Evolutionary conservation across 176 grass and related monocot genomes (phyloP), one percentile per base, ranked within the genome.

Genomic region (Neostapfia colusana): DNA sequence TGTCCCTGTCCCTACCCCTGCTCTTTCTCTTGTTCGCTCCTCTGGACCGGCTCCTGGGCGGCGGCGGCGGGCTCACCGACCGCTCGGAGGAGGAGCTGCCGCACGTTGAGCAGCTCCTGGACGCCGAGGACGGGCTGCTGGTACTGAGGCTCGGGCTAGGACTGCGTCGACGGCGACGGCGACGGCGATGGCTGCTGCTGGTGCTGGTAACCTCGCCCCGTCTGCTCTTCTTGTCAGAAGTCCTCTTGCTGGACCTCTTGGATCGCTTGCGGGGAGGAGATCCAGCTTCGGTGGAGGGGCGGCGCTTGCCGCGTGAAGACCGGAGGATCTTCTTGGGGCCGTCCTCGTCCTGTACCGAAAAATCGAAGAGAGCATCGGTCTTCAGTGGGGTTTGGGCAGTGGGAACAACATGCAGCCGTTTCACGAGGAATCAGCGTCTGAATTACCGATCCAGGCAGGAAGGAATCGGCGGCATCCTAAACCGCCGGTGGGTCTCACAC

Each of bases 1-100:
- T 87, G 14, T 75, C 69, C 39, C 68, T 83, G 41, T 69, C 75
- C 56, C 77, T 91, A 36, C 72, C 80, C 72, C 79, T 96, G 10
- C 8, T 70, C 10, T 81, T 87, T 24, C 53, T 73, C 78, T 71
- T 92, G 62, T 13, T 82, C 58, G 37, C 50, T 79, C 69, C 86
- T 85, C 54, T 81, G 51, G 84, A 66, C 42, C 57, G 49, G 40
- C 67, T 75, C 82, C 66, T 94, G 15, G 83, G 82, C 8, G 50
- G 62, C 46, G 83, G 82, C 8, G 50, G 62, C 46, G 72, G 87
- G 72, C 84, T 82, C 58, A 82, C 68, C 7, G 75, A 85, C 57
- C 61, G 88, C 56, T 78, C 78, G 2, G 78, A 82, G 38, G 78
- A 82, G 38, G 74, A 43, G 5, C 82, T 59, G 48, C 82, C 76